Evolutionary conservation across 108 stramenopile genomes (phyloP).

Genomic region (Stephanodiscus minutulus): DNA sequence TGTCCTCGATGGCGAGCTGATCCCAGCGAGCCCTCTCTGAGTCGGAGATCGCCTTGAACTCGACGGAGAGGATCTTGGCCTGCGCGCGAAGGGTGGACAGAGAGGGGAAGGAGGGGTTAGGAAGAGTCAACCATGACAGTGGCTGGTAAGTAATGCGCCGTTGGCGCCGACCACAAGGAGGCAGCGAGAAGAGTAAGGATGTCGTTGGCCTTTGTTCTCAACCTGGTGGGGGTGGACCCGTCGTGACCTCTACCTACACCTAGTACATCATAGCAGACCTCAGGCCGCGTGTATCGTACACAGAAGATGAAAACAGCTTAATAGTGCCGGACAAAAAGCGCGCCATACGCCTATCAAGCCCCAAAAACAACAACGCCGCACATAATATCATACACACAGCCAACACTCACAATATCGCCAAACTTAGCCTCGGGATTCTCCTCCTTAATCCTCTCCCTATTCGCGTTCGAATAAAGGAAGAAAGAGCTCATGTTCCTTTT

Average conservation of each 20-base stretch:
- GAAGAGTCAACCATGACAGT: not conserved
- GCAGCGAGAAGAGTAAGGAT: too few species aligned
- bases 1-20: constrained; percentile 34
- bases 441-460: constrained; percentile 68
- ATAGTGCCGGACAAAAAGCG: too few species aligned
- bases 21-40: constrained; percentile 27
- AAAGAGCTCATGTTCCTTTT: constrained; percentile 84
- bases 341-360: not conserved
- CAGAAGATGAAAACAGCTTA: too few species aligned
- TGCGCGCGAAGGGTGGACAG: constrained; percentile 15
- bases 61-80: constrained; percentile 51
- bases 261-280: too few species aligned
- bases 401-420: constrained; percentile 83
- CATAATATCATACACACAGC: constrained; percentile 10
- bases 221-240: not conserved
- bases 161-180: too few species aligned
- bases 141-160: too few species aligned
- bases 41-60: constrained; percentile 29
- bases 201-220: too few species aligned
- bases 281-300: too few species aligned
- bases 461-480: constrained; percentile 81
- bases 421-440: constrained; percentile 79
- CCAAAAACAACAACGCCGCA: not conserved
- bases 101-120: constrained; percentile 3
- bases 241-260: too few species aligned